Evolutionary conservation across 1,139 yeast genomes (phyloP).

Genomic region (Geotrichum klebahnii): DNA sequence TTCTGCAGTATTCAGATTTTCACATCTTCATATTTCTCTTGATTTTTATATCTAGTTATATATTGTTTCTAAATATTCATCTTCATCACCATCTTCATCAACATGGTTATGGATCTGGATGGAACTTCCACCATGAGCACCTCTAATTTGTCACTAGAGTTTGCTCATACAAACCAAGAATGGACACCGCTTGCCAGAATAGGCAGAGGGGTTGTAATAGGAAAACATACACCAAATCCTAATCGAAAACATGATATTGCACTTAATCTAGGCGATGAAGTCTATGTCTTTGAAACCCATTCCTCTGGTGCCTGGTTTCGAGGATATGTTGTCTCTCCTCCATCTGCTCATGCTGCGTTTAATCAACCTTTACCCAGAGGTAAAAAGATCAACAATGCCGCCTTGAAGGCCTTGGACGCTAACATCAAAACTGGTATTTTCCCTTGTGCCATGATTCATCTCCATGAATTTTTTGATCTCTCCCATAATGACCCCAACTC

Average conservation of each 20-base stretch:
- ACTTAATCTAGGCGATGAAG: conserved; percentile 76
- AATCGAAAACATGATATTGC: conserved; percentile 21
- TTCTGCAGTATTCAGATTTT: no score
- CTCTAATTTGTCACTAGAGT: no score
- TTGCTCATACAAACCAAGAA: conserved; percentile 20
- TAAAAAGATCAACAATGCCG: conserved; percentile 29
- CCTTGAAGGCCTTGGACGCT: conserved; percentile 31
- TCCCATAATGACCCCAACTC: conserved; percentile 16
- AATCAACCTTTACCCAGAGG: conserved; percentile 31
- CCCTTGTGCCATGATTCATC: conserved; percentile 32
- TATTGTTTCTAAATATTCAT: no score
- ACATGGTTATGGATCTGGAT: no score
- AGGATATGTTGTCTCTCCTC: conserved; percentile 53
- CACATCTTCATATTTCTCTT: no score
- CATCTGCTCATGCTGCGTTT: conserved; percentile 34
- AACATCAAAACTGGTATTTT: conserved; percentile 34
- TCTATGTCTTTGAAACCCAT: conserved; percentile 68
- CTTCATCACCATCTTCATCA: no score
- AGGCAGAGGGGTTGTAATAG: conserved; percentile 33
- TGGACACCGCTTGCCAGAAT: conserved; percentile 45
- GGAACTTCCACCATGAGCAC: no score
- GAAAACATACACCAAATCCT: conserved; percentile 27
- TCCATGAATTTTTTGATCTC: conserved; percentile 33
- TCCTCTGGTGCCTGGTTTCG: conserved; percentile 68
- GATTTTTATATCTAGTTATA: no score